phyloP scores from a whole-genome alignment of 78 protist species.

The Dictyostelium brefeldianum region DNA sequence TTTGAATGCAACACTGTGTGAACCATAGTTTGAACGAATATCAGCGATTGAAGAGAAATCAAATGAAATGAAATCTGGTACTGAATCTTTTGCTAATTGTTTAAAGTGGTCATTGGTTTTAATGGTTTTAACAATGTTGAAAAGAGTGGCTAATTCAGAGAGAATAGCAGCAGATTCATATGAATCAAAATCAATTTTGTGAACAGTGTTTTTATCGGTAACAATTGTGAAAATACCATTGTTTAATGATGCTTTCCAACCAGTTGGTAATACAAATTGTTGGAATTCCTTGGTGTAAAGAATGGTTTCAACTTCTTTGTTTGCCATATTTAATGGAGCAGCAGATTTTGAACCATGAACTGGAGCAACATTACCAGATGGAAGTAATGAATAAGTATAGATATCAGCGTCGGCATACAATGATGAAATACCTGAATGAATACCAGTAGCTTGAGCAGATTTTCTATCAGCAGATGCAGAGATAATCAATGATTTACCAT shows the following conservation, averaged over 20 bases:
- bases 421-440: neutral
- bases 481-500: slow-evolving; percentile 40
- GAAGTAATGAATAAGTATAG: slow-evolving; percentile 1
- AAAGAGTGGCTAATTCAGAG: slow-evolving; percentile 27
- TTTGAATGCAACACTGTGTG: neutral
- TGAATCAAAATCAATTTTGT: slow-evolving; percentile 33
- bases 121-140: slow-evolving; percentile 30
- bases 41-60: neutral
- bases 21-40: neutral
- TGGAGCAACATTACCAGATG: slow-evolving; percentile 1
- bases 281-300: slow-evolving; percentile 55
- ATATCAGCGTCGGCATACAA: slow-evolving; percentile 1
- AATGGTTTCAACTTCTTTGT: slow-evolving; percentile 31
- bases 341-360: no score
- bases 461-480: neutral
- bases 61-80: slow-evolving; percentile 67
- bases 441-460: slow-evolving; percentile 29
- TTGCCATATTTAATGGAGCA: neutral
- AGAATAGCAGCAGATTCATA: neutral
- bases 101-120: slow-evolving; percentile 2
- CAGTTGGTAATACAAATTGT: slow-evolving; percentile 53
- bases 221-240: slow-evolving; percentile 17
- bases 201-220: neutral
- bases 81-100: slow-evolving; percentile 24
- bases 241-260: slow-evolving; percentile 1